These are phyloP conservation scores for Fusarium sp. DNA, from an alignment of 2,329 filamentous ascomycete genomes.

Conservation along the genomic window DNA sequence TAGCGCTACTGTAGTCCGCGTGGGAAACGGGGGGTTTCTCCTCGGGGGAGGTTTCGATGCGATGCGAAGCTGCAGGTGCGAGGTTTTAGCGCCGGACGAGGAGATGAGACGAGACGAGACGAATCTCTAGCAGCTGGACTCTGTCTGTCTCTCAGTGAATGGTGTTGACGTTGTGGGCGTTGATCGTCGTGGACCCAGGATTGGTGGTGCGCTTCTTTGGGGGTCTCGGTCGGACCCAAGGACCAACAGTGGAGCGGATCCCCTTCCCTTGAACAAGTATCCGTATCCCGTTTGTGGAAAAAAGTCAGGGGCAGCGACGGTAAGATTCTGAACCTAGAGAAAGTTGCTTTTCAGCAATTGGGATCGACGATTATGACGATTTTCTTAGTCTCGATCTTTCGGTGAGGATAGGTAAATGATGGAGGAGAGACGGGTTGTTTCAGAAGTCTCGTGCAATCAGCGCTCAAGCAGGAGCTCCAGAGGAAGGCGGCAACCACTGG, in stretches of 20 bases:
- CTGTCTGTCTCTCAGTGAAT: no score
- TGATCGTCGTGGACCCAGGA: background rate
- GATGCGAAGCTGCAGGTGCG: background rate
- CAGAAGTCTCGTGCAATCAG: background rate
- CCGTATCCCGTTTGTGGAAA: background rate
- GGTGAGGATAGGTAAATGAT: constrained; percentile 2
- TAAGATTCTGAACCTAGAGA: constrained; percentile 17
- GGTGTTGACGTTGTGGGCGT: background rate
- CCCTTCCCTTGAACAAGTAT: no score
- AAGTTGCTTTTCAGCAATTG: constrained; percentile 1
- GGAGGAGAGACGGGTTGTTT: constrained; percentile 7
- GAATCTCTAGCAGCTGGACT: background rate
- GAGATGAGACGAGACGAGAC: background rate
- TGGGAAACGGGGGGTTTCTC: background rate
- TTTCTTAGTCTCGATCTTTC: constrained; percentile 13
- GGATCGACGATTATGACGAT: constrained; percentile 34
- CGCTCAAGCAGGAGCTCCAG: background rate
- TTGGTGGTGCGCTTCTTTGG: constrained; percentile 1
- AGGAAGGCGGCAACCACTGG: constrained; percentile 9
- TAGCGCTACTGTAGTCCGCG: background rate
- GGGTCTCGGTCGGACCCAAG: constrained; percentile 1
- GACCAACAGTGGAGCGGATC: constrained; percentile 15
- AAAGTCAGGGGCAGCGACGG: constrained; percentile 18
- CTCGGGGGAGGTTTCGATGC: background rate
- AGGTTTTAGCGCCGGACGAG: background rate